These are phyloP conservation scores for Aspergillus bridgeri DNA, from an alignment of 495 filamentous ascomycete species.

Conservation along the genomic window DNA sequence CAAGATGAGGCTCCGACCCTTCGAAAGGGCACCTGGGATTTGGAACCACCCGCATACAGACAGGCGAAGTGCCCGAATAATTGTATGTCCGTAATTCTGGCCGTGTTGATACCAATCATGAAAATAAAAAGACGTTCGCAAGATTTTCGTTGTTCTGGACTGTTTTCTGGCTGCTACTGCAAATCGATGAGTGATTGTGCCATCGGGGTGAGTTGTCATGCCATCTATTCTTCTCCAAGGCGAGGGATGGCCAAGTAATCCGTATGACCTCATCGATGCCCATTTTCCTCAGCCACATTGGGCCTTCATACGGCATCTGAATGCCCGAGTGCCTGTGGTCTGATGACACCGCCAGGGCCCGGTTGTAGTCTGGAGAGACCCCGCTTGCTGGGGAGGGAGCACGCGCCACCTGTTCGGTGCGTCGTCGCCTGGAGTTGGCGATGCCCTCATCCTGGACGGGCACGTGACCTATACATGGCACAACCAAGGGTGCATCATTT, in stretches of 20 bases:
- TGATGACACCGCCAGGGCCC: neutral
- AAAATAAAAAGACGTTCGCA: constrained; percentile 39
- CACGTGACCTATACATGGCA: neutral
- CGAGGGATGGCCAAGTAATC: neutral
- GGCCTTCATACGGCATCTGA: neutral
- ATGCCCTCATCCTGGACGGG: too few relatives aligned
- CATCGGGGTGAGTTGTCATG: neutral
- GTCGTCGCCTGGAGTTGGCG: too few relatives aligned
- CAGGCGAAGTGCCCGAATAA: constrained; percentile 32
- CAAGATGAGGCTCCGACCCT: constrained; percentile 21
- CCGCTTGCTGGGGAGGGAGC: neutral
- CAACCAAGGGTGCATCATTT: too few relatives aligned
- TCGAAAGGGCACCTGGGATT: constrained; percentile 31
- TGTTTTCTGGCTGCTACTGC: neutral
- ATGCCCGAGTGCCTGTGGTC: neutral
- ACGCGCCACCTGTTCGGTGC: neutral
- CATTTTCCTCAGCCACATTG: neutral
- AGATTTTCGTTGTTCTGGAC: neutral
- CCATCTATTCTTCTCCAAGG: too few relatives aligned
- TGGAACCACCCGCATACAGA: constrained; percentile 29
- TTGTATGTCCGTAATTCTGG: constrained; percentile 41
- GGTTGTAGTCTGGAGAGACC: neutral
- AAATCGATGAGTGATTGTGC: neutral
- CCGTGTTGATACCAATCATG: constrained; percentile 50
- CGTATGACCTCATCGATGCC: neutral